Conservation (phyloP, 305 asterid species). For the Fraxinus ornus region DNA sequence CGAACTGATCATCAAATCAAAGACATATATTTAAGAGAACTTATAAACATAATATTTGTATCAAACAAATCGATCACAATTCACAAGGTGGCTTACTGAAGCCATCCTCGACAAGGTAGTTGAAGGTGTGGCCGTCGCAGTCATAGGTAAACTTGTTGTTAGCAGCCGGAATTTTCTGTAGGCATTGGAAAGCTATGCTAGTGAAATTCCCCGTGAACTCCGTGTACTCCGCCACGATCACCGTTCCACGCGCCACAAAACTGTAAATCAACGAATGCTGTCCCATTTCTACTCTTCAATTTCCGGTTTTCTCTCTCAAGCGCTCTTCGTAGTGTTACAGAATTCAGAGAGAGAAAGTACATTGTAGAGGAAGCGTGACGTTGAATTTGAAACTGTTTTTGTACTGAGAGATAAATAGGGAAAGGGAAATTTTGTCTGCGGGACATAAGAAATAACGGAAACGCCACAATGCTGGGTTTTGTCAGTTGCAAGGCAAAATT, state of each 20-base stretch:
- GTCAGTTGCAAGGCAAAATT: background rate
- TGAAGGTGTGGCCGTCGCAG: background rate
- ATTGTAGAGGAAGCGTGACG: background rate
- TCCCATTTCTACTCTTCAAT: background rate
- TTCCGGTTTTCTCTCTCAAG: background rate
- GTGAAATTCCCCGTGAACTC: conserved; percentile 13
- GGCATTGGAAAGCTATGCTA: conserved; percentile 7
- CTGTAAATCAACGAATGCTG: conserved; percentile 8
- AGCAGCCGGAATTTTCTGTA: conserved; percentile 9
- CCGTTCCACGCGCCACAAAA: conserved; percentile 7
- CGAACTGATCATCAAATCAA: background rate
- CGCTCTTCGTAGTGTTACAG: background rate
- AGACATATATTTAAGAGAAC: background rate
- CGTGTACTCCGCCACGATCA: conserved; percentile 1
- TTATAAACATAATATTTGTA: background rate
- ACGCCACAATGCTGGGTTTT: background rate
- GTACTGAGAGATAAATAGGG: background rate
- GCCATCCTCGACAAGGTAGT: conserved; percentile 8
- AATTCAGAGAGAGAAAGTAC: background rate
- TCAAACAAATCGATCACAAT: background rate
- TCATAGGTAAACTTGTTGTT: conserved; percentile 9
- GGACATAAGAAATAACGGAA: background rate
- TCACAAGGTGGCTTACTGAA: background rate
- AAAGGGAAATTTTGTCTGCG: background rate
- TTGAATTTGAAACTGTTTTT: background rate